Percentiles rank a stretch among this genome's conserved stretches.
Evolutionary conservation across 1,284 basidiomycete genomes (phyloP).

Genomic region (Irpex sp.): DNA sequence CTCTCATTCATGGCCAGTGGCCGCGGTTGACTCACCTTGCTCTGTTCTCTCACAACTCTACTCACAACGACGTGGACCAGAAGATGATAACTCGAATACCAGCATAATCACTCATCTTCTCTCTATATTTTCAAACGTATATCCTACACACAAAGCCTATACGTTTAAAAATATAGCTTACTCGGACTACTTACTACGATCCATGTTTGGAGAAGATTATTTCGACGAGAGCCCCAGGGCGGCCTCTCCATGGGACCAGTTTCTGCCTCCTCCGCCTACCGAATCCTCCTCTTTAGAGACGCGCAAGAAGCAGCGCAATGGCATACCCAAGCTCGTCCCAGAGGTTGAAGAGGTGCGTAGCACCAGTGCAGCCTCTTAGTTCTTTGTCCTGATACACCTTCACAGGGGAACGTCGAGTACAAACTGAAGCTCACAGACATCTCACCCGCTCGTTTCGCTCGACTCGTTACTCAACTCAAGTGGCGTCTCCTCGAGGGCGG

Average conservation of each 20-base stretch:
- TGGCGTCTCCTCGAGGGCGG: conserved; percentile 92
- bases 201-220: conserved; percentile 77
- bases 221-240: conserved; percentile 69
- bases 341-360: conserved; percentile 60
- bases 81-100: conserved; percentile 68
- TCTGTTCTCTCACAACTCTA: conserved; percentile 4
- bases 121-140: not conserved
- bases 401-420: conserved; percentile 78
- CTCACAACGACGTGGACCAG: conserved; percentile 9
- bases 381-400: not conserved
- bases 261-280: conserved; percentile 52
- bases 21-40: not conserved
- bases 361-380: not conserved
- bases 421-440: conserved; percentile 78
- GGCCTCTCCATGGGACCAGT: conserved; percentile 75
- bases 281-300: conserved; percentile 30
- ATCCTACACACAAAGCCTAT: conserved; percentile 4
- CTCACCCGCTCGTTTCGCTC: conserved; percentile 65
- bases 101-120: conserved; percentile 12
- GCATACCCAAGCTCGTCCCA: conserved; percentile 61
- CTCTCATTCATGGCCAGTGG: not conserved
- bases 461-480: conserved; percentile 90
- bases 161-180: not conserved
- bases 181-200: not conserved
- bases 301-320: conserved; percentile 19